Base-by-base conservation (phyloP, 805 yeast genomes). In the Cyberlindnera japonica region DNA sequence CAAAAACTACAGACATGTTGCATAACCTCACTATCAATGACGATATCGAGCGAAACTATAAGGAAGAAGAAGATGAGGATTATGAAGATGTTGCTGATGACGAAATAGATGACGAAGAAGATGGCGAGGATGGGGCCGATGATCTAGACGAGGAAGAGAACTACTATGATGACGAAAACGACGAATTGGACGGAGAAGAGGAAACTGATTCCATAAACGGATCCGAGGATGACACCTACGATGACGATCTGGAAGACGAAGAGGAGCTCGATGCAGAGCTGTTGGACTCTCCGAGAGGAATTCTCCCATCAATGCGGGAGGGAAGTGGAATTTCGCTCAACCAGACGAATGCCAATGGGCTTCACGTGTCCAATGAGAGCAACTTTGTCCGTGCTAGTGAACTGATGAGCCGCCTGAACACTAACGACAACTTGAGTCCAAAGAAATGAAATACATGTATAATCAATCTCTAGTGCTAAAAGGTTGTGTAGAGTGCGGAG, bases 131-230 rank as follows among this genome's bases (percentile, higher is more conserved):
- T 10, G 43, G 41, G 9, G 50, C 37, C 11, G 50, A 49, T 9
- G 53, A 48, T 13, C 55, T 51, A 6, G 55, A 45, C 11, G 53
- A 45, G 13, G 53, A 51, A 9, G 49, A 49, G 6, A 65, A 57
- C 8, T 29, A 18, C 6, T 40, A 28, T 9, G 60, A 55, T 9
- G 63, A 51, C 2, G 63, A 59, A 6, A 62, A 57, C 7, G 62
- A 57, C 4, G 63, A 57, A 5, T 59, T 53, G 9, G 62, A 58
- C 18, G 48, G 43, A 12, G 53, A 50, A 19, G 47, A 48, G n/a
- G n/a, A n/a, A n/a, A n/a, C n/a, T 8, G 58, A 54, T 6, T 55
- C 48, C 18, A 51, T 44, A 11, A 55, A 51, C 29, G 55, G 48
- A 6, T 53, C 51, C 10, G 51, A 50, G 4, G 67, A 58, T 29